These are phyloP conservation scores for Plasmodium inui DNA, from an alignment of 169 alveolate species.

Conservation along the genomic window DNA sequence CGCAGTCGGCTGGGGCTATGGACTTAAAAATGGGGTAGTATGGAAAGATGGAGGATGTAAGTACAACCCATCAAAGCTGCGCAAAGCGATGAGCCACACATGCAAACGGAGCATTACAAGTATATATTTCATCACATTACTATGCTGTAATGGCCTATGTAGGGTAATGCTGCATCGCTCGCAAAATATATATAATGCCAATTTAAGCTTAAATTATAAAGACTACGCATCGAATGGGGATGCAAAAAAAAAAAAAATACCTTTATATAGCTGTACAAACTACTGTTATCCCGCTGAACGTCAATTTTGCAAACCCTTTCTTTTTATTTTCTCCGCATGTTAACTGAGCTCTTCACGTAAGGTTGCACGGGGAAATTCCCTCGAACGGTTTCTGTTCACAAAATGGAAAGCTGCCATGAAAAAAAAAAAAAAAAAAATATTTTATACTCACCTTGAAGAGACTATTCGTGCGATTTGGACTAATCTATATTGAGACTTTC, in stretches of 20 bases:
- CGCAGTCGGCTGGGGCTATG: not conserved
- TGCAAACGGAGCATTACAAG: not conserved
- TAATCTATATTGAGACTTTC: not conserved
- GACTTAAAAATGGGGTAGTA: not conserved
- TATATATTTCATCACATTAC: not conserved
- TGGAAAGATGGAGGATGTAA: not conserved
- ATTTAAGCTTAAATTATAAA: not conserved
- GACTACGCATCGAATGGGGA: not conserved
- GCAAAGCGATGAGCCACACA: not conserved
- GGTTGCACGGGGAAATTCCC: not conserved
- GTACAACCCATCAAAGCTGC: not conserved
- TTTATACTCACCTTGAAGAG: not conserved
- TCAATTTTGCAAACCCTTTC: not conserved
- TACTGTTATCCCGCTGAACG: not conserved
- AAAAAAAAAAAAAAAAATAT: not conserved
- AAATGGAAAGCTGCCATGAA: not conserved
- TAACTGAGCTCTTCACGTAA: not conserved
- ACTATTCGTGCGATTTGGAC: not conserved
- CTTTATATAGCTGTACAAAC: not conserved
- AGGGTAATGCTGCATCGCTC: not conserved
- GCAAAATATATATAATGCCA: not conserved
- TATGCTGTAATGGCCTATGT: conserved; percentile 2
- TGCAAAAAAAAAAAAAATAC: not conserved
- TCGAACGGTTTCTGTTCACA: not conserved
- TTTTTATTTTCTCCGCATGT: not conserved